Evolutionary conservation across 305 asterid genomes (phyloP), one percentile per base, ranked within the genome.

Genomic region (Fraxinus latifolia): DNA sequence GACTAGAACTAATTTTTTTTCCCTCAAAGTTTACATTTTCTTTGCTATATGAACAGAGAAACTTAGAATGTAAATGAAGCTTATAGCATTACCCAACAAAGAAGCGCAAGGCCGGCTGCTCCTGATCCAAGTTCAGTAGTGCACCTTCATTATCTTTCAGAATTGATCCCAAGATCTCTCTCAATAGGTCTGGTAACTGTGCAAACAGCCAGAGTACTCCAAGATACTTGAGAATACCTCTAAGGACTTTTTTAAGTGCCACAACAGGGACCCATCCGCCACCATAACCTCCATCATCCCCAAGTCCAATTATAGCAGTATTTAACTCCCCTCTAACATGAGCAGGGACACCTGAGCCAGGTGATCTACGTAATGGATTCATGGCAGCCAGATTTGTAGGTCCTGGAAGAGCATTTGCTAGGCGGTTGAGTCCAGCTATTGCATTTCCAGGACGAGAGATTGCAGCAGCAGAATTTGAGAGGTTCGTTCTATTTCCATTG

Each of bases 211-310:
- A 96, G 78, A 96, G 91, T 67, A 96, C 99, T 81, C 99, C 99
- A 79, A 96, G 99, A 86, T 96, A 94, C 89, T 96, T 96, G n/a
- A 96, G 97, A 88, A 93, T 93, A 78, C 98, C 98, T 81, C 99
- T 87, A 80, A 96, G 98, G 77, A 96, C 99, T 89, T 96, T 96
- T 86, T 94, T 96, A 53, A 94, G 97, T 47, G 99, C 98, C 83
- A 92, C 97, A 53, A 94, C 95, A 82, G 98, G 99, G 80, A 96
- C 98, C 99, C 99, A 96, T 81, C 99, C 98, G 79, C 99, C 99
- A 80, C 99, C 99, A 86, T 96, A 96, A 84, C 99, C 99, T 44
- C 99, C 99, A 89, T 96, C 99, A 85, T 96, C 98, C 60, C 99
- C 98, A 80, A 96, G 98, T 23, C 99, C 99, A 85, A 96, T 94